Evolutionary conservation across 352 stramenopile species (phyloP).

Genomic region (Halophytophthora polymorphica): DNA sequence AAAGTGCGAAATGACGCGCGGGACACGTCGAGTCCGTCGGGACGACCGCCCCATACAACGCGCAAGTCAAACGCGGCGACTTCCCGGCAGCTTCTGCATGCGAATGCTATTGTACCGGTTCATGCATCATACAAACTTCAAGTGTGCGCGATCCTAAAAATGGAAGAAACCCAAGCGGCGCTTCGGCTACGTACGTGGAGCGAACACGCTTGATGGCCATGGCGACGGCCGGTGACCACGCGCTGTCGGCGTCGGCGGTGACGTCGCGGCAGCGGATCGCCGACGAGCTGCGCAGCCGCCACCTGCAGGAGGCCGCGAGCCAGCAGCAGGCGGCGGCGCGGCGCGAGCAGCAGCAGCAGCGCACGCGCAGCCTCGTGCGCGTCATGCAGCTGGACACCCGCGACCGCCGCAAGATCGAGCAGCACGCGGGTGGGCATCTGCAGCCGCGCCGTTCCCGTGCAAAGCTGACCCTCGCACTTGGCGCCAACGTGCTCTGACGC

Average conservation of each 20-base stretch:
- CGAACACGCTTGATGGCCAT: too few relatives aligned
- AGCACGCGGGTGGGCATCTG: conserved; percentile 30
- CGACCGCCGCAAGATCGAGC: conserved; percentile 27
- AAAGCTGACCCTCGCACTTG: too few relatives aligned
- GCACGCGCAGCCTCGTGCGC: conserved; percentile 47
- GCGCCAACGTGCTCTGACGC: too few relatives aligned
- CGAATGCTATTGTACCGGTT: too few relatives aligned
- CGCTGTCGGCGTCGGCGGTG: neutral
- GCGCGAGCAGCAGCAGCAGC: conserved; percentile 25
- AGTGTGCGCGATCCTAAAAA: conserved; percentile 7
- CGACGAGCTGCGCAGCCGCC: conserved; percentile 31
- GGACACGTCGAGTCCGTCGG: too few relatives aligned
- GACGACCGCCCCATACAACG: neutral
- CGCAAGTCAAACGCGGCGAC: neutral
- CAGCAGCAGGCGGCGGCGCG: conserved; percentile 15
- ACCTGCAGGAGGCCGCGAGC: conserved; percentile 3
- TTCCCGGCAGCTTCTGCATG: too few relatives aligned
- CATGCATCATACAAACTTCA: neutral
- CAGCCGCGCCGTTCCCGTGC: conserved; percentile 6
- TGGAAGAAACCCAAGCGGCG: conserved; percentile 5
- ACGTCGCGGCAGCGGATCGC: conserved; percentile 15
- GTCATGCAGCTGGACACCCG: conserved; percentile 48
- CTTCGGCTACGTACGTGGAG: too few relatives aligned
- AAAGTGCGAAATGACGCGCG: too few relatives aligned
- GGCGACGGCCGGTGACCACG: neutral